Evolutionary conservation across 169 alveolate species (phyloP), one percentile per base, ranked within the genome.

Genomic region (Eimeria necatrix): DNA sequence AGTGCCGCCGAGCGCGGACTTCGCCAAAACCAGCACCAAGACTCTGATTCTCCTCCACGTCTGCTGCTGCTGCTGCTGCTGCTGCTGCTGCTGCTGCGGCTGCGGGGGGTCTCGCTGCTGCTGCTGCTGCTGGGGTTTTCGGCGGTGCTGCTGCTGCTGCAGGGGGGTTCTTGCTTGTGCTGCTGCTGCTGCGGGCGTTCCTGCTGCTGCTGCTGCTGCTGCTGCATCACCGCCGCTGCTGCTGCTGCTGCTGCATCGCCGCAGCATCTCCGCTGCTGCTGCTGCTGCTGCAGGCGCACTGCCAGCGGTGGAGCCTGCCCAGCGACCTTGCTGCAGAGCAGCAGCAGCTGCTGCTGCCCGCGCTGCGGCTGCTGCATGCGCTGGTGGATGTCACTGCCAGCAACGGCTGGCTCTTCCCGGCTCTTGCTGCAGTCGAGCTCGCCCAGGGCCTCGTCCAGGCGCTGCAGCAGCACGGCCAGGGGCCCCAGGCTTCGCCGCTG

Each of bases 361-460:
- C 96, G 14, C 95, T 98, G 81, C 97, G 98, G 85, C 95, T 99
- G 78, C 95, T 98, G 32, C 99, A 99, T 96, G 99, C 99, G 9
- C 96, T 99, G 97, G 99, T 99, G 26, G 99, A 99, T 95, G 99
- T 99, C 73, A 98, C 99, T 9, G 97, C 99, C 93, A 97, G 99
- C 84, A 97, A 98, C 96, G 99, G 99, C 68, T 98, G 99, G 98
- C 98, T 99, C 94, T 97, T 97, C 56, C 99, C 99, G 53, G 99
- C 99, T 49, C 93, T 99, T 46, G 96, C 97, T 76, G 98, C 99
- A n/a, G 99, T 99, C 99, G 99, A 98, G 85, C 96, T 99, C 26
- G 97, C 99, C 93, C 99, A 99, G 96, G 98, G 99, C 99, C 94
- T 99, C 46, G 99, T 99, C 51, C 99, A 99, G 98, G 99, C 99